These are phyloP conservation scores for Gypsophila paniculata DNA, from an alignment of 179 eudicot genomes.

Conservation along the genomic window DNA sequence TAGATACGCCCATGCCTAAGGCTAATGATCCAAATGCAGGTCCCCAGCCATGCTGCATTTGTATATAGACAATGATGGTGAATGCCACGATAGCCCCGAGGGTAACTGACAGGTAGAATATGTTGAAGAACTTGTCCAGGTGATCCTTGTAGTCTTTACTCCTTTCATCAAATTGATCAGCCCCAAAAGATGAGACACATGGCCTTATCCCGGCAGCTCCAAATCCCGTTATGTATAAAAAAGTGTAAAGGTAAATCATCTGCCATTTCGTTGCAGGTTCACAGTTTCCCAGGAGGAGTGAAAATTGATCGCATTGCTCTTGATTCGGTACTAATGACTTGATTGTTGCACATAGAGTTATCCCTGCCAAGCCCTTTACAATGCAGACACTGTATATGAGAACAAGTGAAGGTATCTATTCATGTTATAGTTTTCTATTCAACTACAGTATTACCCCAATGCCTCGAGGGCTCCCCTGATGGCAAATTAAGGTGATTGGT, in stretches of 20 bases:
- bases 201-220: conserved; percentile 96
- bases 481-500: no score
- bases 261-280: conserved; percentile 85
- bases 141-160: conserved; percentile 62
- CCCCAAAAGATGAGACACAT: conserved; percentile 85
- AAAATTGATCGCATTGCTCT: conserved; percentile 56
- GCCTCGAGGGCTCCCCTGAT: no score
- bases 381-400: conserved; percentile 6
- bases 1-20: conserved; percentile 73
- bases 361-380: conserved; percentile 68
- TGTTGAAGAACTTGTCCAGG: conserved; percentile 77
- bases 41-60: conserved; percentile 83
- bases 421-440: background rate
- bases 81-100: conserved; percentile 80
- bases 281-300: conserved; percentile 63
- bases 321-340: conserved; percentile 60
- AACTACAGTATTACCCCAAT: background rate
- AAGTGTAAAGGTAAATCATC: conserved; percentile 59
- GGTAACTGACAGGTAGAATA: conserved; percentile 77
- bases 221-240: conserved; percentile 69
- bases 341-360: conserved; percentile 72
- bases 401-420: background rate
- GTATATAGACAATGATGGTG: conserved; percentile 78
- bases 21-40: conserved; percentile 77
- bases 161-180: conserved; percentile 85